Evolutionary conservation across 805 yeast species (phyloP).

Genomic region (Vanderwaltozyma tropicalis): DNA sequence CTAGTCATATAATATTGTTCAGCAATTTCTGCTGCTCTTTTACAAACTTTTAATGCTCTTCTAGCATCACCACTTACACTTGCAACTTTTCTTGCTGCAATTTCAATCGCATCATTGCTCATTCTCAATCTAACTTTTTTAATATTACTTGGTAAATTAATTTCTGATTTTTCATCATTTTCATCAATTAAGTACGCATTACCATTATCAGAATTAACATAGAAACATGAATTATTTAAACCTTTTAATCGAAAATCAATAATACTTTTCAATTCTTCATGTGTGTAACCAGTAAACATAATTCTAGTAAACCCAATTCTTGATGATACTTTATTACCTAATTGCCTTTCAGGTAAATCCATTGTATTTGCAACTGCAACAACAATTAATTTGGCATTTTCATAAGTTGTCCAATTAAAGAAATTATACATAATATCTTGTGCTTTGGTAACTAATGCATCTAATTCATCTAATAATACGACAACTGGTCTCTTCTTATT

Average conservation of each 20-base stretch:
- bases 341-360: conserved; percentile 87
- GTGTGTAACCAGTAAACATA: conserved; percentile 81
- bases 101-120: conserved; percentile 70
- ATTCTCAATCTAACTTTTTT: conserved; percentile 29
- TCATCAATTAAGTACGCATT: conserved; percentile 26
- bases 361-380: conserved; percentile 94
- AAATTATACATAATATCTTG: conserved; percentile 89
- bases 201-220: conserved; percentile 29
- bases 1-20: conserved; percentile 45
- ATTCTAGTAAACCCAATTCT: conserved; percentile 82
- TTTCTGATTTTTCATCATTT: conserved; percentile 3
- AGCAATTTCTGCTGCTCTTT: conserved; percentile 83
- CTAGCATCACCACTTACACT: conserved; percentile 97
- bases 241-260: conserved; percentile 59
- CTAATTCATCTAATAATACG: conserved; percentile 84
- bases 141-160: conserved; percentile 9
- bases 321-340: conserved; percentile 83
- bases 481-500: conserved; percentile 40
- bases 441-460: conserved; percentile 69
- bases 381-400: conserved; percentile 69
- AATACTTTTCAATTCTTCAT: conserved; percentile 63
- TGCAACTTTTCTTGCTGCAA: conserved; percentile 89
- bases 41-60: conserved; percentile 77
- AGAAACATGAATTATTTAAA: conserved; percentile 30
- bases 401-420: conserved; percentile 92